phyloP scores from a whole-genome alignment of 2,329 filamentous ascomycete species.

The Verticillium dahliae region DNA sequence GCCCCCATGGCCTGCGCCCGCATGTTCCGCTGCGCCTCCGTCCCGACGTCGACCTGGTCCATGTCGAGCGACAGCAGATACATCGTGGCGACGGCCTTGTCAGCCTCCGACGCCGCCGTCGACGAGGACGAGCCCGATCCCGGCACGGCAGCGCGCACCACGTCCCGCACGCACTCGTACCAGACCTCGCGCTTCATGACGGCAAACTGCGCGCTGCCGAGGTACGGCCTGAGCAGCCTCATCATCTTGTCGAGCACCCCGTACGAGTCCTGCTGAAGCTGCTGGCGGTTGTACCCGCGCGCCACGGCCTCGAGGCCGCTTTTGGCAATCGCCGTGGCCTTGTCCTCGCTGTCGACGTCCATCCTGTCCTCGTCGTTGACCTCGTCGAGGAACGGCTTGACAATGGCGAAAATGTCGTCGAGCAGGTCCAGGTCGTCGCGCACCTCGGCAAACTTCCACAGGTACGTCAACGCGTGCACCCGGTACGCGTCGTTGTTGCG shows the following conservation, averaged over 20 bases:
- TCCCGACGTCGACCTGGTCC: slow-evolving; percentile 37
- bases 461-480: slow-evolving; percentile 62
- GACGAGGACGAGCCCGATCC: slow-evolving; percentile 42
- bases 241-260: slow-evolving; percentile 32
- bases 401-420: slow-evolving; percentile 57
- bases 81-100: slow-evolving; percentile 16
- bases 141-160: slow-evolving; percentile 34
- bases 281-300: slow-evolving; percentile 38
- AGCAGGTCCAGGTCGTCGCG: slow-evolving; percentile 66
- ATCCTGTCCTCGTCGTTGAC: slow-evolving; percentile 55
- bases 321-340: slow-evolving; percentile 36
- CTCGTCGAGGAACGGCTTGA: slow-evolving; percentile 56
- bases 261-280: slow-evolving; percentile 28
- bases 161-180: slow-evolving; percentile 41
- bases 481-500: slow-evolving; percentile 83
- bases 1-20: slow-evolving; percentile 39
- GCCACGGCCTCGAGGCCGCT: slow-evolving; percentile 45
- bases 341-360: slow-evolving; percentile 55
- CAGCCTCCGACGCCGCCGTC: slow-evolving; percentile 13
- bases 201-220: slow-evolving; percentile 29
- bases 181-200: slow-evolving; percentile 42
- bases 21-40: slow-evolving; percentile 43
- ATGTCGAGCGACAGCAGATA: slow-evolving; percentile 43
- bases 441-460: slow-evolving; percentile 67
- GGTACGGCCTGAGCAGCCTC: slow-evolving; percentile 30